Percentiles rank a stretch among this genome's conserved stretches.
phyloP scores from a whole-genome alignment of 2,329 filamentous ascomycete species.

The Beauveria scarabaeidicola region DNA sequence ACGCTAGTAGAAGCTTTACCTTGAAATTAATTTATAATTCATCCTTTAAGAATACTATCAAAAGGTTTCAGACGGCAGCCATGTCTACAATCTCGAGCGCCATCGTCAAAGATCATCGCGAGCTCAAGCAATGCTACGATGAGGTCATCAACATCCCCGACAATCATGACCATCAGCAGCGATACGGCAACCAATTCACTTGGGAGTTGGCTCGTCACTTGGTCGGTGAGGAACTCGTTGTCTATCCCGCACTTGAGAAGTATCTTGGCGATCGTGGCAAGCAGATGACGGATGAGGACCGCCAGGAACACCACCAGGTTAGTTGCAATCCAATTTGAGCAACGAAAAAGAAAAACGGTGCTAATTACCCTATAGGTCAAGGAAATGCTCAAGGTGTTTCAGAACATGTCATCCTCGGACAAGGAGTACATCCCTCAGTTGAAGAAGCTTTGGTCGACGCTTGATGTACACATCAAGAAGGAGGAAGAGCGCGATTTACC shows the following conservation, averaged over 20 bases:
- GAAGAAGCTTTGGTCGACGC: slow-evolving; percentile 32
- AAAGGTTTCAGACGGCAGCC: background rate
- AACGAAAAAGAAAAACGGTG: background rate
- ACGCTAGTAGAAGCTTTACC: background rate
- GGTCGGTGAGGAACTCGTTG: slow-evolving; percentile 39
- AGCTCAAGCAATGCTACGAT: slow-evolving; percentile 29
- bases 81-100: slow-evolving; percentile 17
- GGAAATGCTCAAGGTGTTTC: slow-evolving; percentile 39
- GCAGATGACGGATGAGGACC: slow-evolving; percentile 37
- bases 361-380: slow-evolving; percentile 34
- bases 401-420: slow-evolving; percentile 32
- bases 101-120: slow-evolving; percentile 23
- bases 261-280: slow-evolving; percentile 34
- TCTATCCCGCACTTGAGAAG: slow-evolving; percentile 47
- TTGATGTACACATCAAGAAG: slow-evolving; percentile 39
- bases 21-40: background rate
- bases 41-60: background rate
- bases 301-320: slow-evolving; percentile 37
- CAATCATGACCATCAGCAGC: slow-evolving; percentile 29
- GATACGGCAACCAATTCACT: slow-evolving; percentile 37
- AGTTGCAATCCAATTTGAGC: background rate
- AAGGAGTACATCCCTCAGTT: slow-evolving; percentile 35
- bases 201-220: slow-evolving; percentile 42
- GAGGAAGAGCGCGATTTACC: slow-evolving; percentile 43
- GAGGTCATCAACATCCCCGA: slow-evolving; percentile 28